Evolutionary conservation across 129 eudicot species (phyloP).

Genomic region (Gnaphalium uliginosum): DNA sequence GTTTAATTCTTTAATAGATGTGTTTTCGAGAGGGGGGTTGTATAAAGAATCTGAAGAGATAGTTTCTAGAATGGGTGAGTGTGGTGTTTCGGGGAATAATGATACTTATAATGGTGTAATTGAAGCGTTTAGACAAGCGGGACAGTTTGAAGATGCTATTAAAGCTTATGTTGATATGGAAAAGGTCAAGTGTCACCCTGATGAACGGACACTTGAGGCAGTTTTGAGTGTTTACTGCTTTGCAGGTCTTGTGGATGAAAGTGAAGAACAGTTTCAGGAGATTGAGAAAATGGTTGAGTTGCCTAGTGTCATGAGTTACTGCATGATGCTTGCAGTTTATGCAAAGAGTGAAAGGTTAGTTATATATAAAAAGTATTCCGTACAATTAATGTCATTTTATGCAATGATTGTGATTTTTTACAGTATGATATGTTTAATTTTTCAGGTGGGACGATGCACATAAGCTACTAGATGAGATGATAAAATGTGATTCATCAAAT

Average conservation of each 20-base stretch:
- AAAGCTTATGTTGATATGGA: constrained; percentile 94
- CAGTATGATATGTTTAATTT: constrained; percentile 21
- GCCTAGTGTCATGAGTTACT: constrained; percentile 94
- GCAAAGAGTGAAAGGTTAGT: constrained; percentile 82
- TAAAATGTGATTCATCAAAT: constrained; percentile 60
- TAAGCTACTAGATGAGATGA: constrained; percentile 76
- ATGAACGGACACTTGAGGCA: constrained; percentile 86
- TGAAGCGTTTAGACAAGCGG: constrained; percentile 89
- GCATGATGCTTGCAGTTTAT: constrained; percentile 88
- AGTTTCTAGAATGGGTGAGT: constrained; percentile 58
- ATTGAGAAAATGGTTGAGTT: constrained; percentile 74
- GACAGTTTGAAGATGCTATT: constrained; percentile 85
- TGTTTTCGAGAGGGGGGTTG: constrained; percentile 80
- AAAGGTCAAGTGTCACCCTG: constrained; percentile 73
- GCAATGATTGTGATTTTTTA: neutral
- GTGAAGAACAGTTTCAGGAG: constrained; percentile 87
- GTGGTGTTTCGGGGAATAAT: constrained; percentile 50
- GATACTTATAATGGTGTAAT: constrained; percentile 75
- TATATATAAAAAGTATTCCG: neutral
- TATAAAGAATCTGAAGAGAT: constrained; percentile 78
- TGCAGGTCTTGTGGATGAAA: constrained; percentile 96
- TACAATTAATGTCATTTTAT: neutral
- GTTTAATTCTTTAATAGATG: constrained; percentile 69
- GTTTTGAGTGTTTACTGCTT: constrained; percentile 86
- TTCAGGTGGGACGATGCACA: constrained; percentile 74